A percentile compares a stretch with the other conserved stretches of the same genome.
These are phyloP conservation scores for Psilocybe subaeruginosa DNA, from an alignment of 768 basidiomycete genomes.

Conservation along the genomic window DNA sequence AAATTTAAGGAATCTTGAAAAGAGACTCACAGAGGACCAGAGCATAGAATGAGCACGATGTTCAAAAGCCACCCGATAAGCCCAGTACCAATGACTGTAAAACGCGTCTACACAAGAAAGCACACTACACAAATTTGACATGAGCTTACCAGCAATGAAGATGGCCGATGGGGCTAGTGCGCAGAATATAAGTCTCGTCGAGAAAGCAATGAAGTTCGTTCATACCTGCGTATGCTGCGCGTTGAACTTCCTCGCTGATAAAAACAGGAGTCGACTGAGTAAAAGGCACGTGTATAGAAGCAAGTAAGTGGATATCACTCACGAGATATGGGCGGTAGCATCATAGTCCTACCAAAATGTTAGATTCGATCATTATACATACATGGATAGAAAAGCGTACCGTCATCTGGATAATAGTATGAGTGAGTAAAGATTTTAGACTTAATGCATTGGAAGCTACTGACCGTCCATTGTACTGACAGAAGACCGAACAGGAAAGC, in stretches of 20 bases:
- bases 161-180: conserved; percentile 55
- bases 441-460: conserved; percentile 23
- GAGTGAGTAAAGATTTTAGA: conserved; percentile 18
- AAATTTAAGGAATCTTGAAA: not conserved
- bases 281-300: not conserved
- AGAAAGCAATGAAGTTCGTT: not conserved
- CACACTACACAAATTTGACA: not conserved
- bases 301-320: conserved; percentile 28
- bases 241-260: conserved; percentile 73
- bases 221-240: conserved; percentile 76
- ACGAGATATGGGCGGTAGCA: conserved; percentile 84
- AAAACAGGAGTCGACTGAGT: conserved; percentile 10
- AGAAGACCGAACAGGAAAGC: conserved; percentile 86
- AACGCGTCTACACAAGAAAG: conserved; percentile 2
- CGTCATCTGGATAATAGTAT: conserved; percentile 50
- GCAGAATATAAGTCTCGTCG: conserved; percentile 10
- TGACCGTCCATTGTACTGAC: conserved; percentile 86
- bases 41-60: conserved; percentile 85
- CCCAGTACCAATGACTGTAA: conserved; percentile 70
- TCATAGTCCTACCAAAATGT: conserved; percentile 65
- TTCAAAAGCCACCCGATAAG: conserved; percentile 86
- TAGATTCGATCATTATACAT: not conserved
- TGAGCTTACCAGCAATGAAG: conserved; percentile 53
- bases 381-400: conserved; percentile 31
- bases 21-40: conserved; percentile 65